A percentile compares a stretch with the other conserved stretches of the same genome.
Conservation (phyloP, 768 basidiomycete genomes). For the Rhizopogon vinicolor region DNA sequence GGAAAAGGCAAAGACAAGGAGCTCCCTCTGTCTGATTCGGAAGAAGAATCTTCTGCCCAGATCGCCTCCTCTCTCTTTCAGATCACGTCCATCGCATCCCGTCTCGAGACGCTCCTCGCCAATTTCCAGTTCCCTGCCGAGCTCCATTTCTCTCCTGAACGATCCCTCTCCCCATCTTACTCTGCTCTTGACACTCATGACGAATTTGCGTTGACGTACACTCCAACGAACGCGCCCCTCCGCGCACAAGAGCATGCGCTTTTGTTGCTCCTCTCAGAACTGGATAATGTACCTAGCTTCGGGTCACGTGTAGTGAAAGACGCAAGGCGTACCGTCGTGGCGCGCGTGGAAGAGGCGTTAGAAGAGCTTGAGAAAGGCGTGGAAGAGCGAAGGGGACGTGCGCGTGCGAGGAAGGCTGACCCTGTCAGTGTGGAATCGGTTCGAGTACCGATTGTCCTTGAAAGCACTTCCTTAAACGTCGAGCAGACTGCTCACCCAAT, state of each 20-base stretch:
- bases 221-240: slow-evolving; percentile 52
- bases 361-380: slow-evolving; percentile 47
- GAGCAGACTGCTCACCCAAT: background rate
- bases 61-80: slow-evolving; percentile 26
- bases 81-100: slow-evolving; percentile 37
- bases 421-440: background rate
- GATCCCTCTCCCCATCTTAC: slow-evolving; percentile 7
- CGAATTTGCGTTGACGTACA: slow-evolving; percentile 45
- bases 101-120: slow-evolving; percentile 28
- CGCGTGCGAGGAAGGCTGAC: background rate
- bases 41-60: slow-evolving; percentile 3
- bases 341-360: slow-evolving; percentile 50
- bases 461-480: background rate
- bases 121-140: slow-evolving; percentile 36
- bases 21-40: slow-evolving; percentile 4
- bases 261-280: slow-evolving; percentile 45
- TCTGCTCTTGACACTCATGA: slow-evolving; percentile 8
- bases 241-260: slow-evolving; percentile 60
- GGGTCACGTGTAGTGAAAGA: slow-evolving; percentile 52
- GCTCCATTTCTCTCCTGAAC: slow-evolving; percentile 26
- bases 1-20: slow-evolving; percentile 38
- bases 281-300: slow-evolving; percentile 59
- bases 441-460: too few species aligned
- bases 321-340: slow-evolving; percentile 51
- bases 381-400: slow-evolving; percentile 28